These are phyloP conservation scores for Aspergillus spinulosporus DNA, from an alignment of 2,329 filamentous ascomycete genomes.

Conservation along the genomic window DNA sequence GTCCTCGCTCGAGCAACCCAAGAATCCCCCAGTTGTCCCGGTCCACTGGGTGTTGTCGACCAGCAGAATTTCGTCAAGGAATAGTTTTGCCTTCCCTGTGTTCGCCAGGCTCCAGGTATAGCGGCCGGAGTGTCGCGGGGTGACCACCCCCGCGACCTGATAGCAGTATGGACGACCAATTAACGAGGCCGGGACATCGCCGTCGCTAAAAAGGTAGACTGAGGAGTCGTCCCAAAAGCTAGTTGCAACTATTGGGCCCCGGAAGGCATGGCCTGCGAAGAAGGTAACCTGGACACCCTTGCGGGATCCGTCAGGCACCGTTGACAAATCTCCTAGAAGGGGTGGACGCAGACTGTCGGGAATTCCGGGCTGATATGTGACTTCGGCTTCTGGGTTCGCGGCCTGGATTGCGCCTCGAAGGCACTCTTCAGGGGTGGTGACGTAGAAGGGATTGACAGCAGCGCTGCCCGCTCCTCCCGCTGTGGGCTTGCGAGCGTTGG, in stretches of 20 bases:
- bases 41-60: not conserved
- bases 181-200: not conserved
- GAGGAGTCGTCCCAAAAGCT: not conserved
- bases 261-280: not conserved
- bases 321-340: not conserved
- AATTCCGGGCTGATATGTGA: not conserved
- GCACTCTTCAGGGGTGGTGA: constrained; percentile 5
- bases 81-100: not conserved
- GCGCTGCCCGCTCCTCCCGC: constrained; percentile 13
- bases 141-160: not conserved
- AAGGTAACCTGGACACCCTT: not conserved
- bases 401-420: not conserved
- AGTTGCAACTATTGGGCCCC: not conserved
- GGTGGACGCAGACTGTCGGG: not conserved
- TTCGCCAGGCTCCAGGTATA: constrained; percentile 9
- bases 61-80: not conserved
- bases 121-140: not conserved
- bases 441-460: constrained; percentile 11
- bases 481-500: constrained; percentile 5
- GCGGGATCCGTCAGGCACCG: not conserved
- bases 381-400: not conserved
- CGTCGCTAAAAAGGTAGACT: not conserved
- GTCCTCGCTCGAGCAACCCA: not conserved
- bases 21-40: not conserved
- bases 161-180: not conserved